A percentile compares a stretch with the other conserved stretches of the same genome.
Conservation (phyloP, 257 asterid genomes). For the Misopates orontium region DNA sequence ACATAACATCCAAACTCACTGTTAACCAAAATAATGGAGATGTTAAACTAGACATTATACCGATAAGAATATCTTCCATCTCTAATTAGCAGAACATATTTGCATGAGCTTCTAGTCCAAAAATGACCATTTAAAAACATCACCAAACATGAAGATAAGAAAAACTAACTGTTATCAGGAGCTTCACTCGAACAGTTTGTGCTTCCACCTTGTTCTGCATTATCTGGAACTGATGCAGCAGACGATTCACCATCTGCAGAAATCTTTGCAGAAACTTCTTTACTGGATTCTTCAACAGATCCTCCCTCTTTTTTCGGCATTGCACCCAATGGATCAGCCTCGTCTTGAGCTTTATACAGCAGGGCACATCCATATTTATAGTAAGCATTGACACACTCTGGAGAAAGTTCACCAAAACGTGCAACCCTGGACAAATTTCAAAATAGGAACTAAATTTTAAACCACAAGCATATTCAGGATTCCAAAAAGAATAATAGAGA, state of each 20-base stretch:
- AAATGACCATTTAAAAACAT: slow-evolving; percentile 14
- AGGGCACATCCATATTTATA: slow-evolving; percentile 74
- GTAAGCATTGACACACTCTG: slow-evolving; percentile 79
- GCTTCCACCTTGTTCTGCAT: slow-evolving; percentile 45
- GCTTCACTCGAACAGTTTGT: slow-evolving; percentile 38
- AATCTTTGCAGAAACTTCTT: slow-evolving; percentile 54
- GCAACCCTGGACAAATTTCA: slow-evolving; percentile 49
- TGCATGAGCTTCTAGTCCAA: too few species aligned
- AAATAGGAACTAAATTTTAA: background rate
- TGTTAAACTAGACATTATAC: too few species aligned
- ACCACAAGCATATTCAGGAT: background rate
- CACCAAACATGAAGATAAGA: slow-evolving; percentile 14
- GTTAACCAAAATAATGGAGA: too few species aligned
- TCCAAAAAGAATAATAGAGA: background rate
- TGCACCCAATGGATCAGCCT: slow-evolving; percentile 85
- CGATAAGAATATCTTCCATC: too few species aligned
- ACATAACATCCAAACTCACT: too few species aligned
- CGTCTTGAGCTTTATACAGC: slow-evolving; percentile 84
- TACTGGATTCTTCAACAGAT: slow-evolving; percentile 51
- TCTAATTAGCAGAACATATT: too few species aligned
- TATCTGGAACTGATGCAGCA: slow-evolving; percentile 49
- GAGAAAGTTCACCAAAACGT: slow-evolving; percentile 87
- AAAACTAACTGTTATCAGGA: slow-evolving; percentile 41
- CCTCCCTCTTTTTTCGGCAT: slow-evolving; percentile 71
- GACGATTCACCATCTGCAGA: slow-evolving; percentile 58